Conservation (phyloP, 352 stramenopile genomes). For the Peronospora belbahrii region DNA sequence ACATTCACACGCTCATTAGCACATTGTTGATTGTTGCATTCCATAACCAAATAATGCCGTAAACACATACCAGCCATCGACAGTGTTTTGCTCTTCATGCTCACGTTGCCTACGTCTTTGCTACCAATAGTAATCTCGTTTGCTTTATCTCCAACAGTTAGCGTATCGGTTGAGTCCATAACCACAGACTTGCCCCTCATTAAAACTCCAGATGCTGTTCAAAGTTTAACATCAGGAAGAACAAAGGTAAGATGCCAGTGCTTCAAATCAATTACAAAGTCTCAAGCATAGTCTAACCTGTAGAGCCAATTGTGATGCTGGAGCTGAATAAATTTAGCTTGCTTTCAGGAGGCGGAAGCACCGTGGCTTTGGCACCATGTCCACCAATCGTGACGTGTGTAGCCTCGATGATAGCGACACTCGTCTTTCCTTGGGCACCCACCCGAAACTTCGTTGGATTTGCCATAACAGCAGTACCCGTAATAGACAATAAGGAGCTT, state of each 20-base stretch:
- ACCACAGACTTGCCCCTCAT: constrained; percentile 19
- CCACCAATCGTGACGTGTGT: constrained; percentile 26
- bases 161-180: constrained; percentile 19
- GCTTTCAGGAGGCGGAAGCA: constrained; percentile 9
- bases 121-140: constrained; percentile 16
- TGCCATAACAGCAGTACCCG: constrained; percentile 14
- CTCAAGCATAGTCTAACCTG: constrained; percentile 16
- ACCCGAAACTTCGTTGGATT: constrained; percentile 24
- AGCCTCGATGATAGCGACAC: constrained; percentile 23
- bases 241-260: constrained; percentile 1
- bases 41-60: not conserved
- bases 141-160: constrained; percentile 17
- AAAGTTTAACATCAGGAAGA: not conserved
- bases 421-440: constrained; percentile 21
- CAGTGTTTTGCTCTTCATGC: constrained; percentile 14
- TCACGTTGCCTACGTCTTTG: constrained; percentile 14
- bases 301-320: constrained; percentile 26
- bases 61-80: constrained; percentile 18
- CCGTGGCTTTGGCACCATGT: constrained; percentile 21
- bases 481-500: constrained; percentile 17
- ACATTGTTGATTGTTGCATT: not conserved
- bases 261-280: constrained; percentile 3
- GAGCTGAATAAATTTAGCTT: constrained; percentile 25
- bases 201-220: constrained; percentile 20
- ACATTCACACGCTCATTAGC: not conserved